Base-by-base conservation (phyloP, 2,329 filamentous ascomycete genomes). In the Ascochyta lentis region DNA sequence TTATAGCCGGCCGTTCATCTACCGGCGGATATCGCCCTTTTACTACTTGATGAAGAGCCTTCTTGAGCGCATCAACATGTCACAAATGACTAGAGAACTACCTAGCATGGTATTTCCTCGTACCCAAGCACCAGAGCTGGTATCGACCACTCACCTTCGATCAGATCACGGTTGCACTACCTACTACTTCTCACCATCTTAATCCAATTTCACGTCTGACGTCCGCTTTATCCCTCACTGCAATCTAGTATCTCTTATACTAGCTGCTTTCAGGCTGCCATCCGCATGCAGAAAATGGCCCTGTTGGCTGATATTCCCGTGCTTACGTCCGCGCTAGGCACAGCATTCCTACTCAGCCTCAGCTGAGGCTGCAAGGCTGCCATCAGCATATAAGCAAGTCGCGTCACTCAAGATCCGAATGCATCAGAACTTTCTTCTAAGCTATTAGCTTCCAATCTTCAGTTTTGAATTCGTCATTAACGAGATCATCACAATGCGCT, bases 271-370 rank as follows among this genome's bases (percentile, higher is more conserved):
- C 24, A 41, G 16, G 7, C 19, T 45, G 22, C 15, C 35, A 13
- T 29, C 52, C 53, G 53, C 27, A 46, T 50, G 37, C 53, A 42
- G 53, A 23, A 50, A 50, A 46, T 41, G 41, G 29, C 31, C 33
- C 34, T 35, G 27, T 29, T 41, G 16, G 39, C 40, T 19, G 29
- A 35, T 27, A 26, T 41, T 41, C 8, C 40, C 46, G 54, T 26
- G 43, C 54, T 56, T 44, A 56, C 54, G 39, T 52, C 29, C 33
- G 44, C 47, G 22, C 53, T 51, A 56, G 26, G 37, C 29, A 29
- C n/a, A 27, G 24, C 16, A 9, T 42, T 41, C 41, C 27, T 42
- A 16, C 46, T 50, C 48, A 56, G 54, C 54, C 48, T 47, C 42
- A 52, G 48, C 48, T 44, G 54, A 49, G 48, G 43, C 43, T 51